Conservation (phyloP, 768 basidiomycete species). For the Candolleomyces eurysporus region DNA sequence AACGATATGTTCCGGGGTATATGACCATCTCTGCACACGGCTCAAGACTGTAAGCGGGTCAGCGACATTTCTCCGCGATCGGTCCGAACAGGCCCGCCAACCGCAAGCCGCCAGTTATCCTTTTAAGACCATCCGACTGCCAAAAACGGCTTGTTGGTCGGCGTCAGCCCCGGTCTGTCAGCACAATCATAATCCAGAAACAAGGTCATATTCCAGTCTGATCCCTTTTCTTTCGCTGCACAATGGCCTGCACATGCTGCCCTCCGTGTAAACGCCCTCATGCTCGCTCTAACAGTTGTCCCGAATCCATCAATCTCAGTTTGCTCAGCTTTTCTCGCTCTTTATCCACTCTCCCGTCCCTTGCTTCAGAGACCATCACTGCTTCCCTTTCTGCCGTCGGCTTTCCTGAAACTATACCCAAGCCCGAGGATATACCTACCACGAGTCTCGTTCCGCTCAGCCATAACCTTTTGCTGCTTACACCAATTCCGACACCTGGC, state of each 20-base stretch:
- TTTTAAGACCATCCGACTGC: not conserved
- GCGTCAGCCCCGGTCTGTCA: slow-evolving; percentile 3
- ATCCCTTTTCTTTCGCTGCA: not conserved
- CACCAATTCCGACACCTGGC: not conserved
- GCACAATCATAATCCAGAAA: not conserved
- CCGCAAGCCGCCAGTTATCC: not conserved
- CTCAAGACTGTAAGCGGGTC: too few relatives aligned
- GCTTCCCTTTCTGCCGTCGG: not conserved
- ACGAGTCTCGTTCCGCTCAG: not conserved
- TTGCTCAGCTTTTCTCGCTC: slow-evolving; percentile 4
- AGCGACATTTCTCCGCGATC: slow-evolving; percentile 9
- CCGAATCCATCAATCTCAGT: slow-evolving; percentile 1
- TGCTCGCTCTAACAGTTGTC: not conserved
- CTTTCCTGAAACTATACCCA: not conserved
- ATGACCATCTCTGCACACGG: not conserved
- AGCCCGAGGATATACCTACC: not conserved
- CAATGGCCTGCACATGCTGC: not conserved
- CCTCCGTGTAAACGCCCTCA: not conserved
- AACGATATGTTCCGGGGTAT: not conserved
- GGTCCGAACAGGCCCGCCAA: not conserved
- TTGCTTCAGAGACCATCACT: not conserved
- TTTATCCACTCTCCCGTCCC: not conserved
- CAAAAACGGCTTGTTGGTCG: not conserved
- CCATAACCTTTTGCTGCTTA: slow-evolving; percentile 1
- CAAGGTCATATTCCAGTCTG: too few relatives aligned